A percentile compares a stretch with the other conserved stretches of the same genome.
Evolutionary conservation across 2,329 filamentous ascomycete species (phyloP).

Genomic region (Neofusicoccum parvum): DNA sequence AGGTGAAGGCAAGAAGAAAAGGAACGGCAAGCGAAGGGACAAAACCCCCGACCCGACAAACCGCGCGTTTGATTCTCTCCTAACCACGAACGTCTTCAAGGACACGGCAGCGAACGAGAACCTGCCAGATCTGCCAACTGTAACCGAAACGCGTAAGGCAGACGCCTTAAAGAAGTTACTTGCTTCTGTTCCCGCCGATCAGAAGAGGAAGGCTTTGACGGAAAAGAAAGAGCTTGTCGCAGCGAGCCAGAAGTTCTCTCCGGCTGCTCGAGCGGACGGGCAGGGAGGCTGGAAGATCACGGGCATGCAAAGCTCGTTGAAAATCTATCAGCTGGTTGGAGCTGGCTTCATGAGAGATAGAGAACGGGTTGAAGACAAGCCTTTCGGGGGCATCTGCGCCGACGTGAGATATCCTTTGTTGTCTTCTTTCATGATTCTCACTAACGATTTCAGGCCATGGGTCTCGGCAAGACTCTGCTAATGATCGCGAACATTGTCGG

Average conservation of each 20-base stretch:
- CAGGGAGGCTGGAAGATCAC: conserved; percentile 47
- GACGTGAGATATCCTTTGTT: conserved; percentile 28
- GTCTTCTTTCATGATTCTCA: neutral
- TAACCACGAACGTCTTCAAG: conserved; percentile 35
- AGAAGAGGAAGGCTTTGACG: conserved; percentile 31
- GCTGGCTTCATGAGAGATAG: conserved; percentile 57
- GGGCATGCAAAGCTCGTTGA: conserved; percentile 52
- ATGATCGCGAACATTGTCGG: conserved; percentile 48
- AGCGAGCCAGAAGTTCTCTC: conserved; percentile 46
- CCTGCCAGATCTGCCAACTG: conserved; percentile 30
- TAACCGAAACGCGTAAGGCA: conserved; percentile 30
- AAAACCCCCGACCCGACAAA: neutral
- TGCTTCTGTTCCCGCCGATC: conserved; percentile 41
- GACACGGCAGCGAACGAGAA: conserved; percentile 33
- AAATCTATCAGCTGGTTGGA: conserved; percentile 55
- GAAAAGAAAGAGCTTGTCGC: conserved; percentile 43
- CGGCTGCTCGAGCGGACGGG: conserved; percentile 35
- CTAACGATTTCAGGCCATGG: conserved; percentile 8
- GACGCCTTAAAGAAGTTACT: conserved; percentile 45
- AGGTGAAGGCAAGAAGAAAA: neutral
- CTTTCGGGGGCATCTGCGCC: conserved; percentile 45
- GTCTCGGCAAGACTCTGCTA: conserved; percentile 28
- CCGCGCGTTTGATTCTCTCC: conserved; percentile 26
- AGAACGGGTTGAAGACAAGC: conserved; percentile 45
- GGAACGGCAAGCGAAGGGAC: conserved; percentile 7